Evolutionary conservation across 2,329 filamentous ascomycete genomes (phyloP), one percentile per base, ranked within the genome.

Genomic region (Mycogone perniciosa): DNA sequence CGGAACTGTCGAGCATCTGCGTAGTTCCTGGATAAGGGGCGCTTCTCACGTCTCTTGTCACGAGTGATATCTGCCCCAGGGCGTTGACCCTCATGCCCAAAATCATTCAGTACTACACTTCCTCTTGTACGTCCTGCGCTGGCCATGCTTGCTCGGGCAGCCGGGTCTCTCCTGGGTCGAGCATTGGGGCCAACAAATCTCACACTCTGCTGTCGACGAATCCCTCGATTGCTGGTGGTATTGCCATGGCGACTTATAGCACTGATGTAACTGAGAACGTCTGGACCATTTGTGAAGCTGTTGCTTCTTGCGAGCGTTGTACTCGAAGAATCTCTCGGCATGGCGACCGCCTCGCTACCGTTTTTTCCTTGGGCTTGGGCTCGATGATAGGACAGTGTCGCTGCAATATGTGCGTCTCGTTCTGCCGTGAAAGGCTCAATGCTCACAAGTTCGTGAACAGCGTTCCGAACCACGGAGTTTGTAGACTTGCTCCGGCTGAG

Each of bases 341-440:
- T 30, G 8, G 26, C 8, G 44, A 53, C 43, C 44, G 57, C 54
- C 29, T 60, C 58, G 4, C 40, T 38, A 2, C 42, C 55, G 4
- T 51, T 67, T 9, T 71, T 68, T 34, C 70, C 67, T 45, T 71
- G 71, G n/a, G 77, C 69, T 48, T 72, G 71, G 13, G 79, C 76
- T 53, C 76, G 72, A 6, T 69, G 64, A 60, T 80, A 87, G 1
- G 84, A 85, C 59, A 82, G 70, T 33, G 72, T 69, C 6, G 84
- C 84, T 26, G 84, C 84, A 37, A 77, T 74, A 37, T 81, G 76
- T 6, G 84, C 84, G 63, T 86, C 80, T 48, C 79, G 71, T 44
- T 78, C 74, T 2, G 78, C 77, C 4, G 68, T 63, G 8, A 64
- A 66, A 1, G 76, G 75, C 56, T 75, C 68, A 41, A 82, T 76